A percentile compares a stretch with the other conserved stretches of the same genome.
phyloP scores from a whole-genome alignment of 768 basidiomycete species.

The Lactifluus rugatus region DNA sequence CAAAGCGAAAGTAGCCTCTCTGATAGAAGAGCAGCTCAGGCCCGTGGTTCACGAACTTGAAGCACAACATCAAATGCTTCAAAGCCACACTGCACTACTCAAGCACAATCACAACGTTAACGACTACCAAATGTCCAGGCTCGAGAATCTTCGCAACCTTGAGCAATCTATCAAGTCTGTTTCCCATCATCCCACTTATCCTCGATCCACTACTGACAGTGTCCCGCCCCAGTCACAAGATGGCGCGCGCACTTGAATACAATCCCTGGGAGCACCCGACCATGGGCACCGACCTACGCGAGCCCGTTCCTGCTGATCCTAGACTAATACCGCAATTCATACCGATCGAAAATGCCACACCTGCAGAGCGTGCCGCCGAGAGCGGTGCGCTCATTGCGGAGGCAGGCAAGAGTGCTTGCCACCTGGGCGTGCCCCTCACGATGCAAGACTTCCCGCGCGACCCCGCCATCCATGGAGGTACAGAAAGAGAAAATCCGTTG shows the following conservation, averaged over 20 bases:
- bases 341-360: not conserved
- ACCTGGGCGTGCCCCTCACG: conserved; percentile 8
- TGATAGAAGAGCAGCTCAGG: conserved; percentile 11
- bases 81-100: not conserved
- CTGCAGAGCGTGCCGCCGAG: not conserved
- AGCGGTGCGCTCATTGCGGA: conserved; percentile 3
- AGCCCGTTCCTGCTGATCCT: conserved; percentile 14
- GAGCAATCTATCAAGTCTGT: conserved; percentile 15
- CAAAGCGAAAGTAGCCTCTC: not conserved
- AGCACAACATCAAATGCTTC: not conserved
- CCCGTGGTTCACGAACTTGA: conserved; percentile 10
- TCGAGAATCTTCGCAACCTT: conserved; percentile 11
- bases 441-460: conserved; percentile 6
- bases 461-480: not conserved
- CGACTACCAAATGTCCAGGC: conserved; percentile 6
- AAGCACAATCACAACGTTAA: conserved; percentile 12
- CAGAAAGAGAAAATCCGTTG: not conserved
- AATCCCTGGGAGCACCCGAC: conserved; percentile 6
- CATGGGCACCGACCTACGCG: conserved; percentile 13
- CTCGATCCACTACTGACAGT: not conserved
- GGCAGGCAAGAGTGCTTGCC: conserved; percentile 4
- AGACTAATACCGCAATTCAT: not conserved
- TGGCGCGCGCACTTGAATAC: conserved; percentile 2
- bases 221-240: conserved; percentile 2
- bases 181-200: not conserved